Percentiles rank a stretch among this genome's conserved stretches.
These are phyloP conservation scores for Phytophthora syringae DNA, from an alignment of 352 stramenopile species.

Conservation along the genomic window DNA sequence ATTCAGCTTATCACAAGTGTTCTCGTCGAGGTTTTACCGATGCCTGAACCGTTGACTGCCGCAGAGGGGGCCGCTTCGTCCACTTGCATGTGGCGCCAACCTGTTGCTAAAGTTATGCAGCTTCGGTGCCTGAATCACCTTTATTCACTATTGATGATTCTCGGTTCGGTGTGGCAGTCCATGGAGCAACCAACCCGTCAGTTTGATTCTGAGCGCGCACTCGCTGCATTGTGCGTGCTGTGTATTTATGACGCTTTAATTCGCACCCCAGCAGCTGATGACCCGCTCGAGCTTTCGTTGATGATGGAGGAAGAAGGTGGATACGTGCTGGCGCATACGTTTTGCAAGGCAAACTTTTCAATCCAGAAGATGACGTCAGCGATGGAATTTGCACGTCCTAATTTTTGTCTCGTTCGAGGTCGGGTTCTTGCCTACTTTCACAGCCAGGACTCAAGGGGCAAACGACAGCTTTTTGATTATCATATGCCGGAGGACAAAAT, in stretches of 20 bases:
- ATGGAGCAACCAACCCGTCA: conserved; percentile 88
- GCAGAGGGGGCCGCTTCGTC: conserved; percentile 22
- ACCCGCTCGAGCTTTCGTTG: conserved; percentile 78
- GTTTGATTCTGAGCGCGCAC: conserved; percentile 86
- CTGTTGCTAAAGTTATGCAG: conserved; percentile 81
- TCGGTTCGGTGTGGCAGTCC: conserved; percentile 88
- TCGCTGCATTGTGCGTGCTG: conserved; percentile 80
- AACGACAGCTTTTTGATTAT: conserved; percentile 84
- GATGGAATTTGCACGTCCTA: conserved; percentile 87
- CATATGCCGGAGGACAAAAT: conserved; percentile 91
- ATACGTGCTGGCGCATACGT: conserved; percentile 83
- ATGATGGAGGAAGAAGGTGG: conserved; percentile 84
- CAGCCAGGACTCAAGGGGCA: conserved; percentile 55
- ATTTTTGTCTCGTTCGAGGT: conserved; percentile 75
- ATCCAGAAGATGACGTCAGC: conserved; percentile 74
- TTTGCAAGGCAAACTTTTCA: conserved; percentile 88
- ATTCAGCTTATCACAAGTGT: conserved; percentile 86
- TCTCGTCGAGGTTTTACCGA: conserved; percentile 83
- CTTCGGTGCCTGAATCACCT: conserved; percentile 79
- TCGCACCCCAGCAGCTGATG: conserved; percentile 74
- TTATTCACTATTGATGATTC: conserved; percentile 80
- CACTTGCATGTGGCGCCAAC: conserved; percentile 77
- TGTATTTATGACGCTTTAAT: conserved; percentile 86
- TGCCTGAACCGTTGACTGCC: conserved; percentile 47
- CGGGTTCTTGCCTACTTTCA: conserved; percentile 86